phyloP scores from a whole-genome alignment of 495 filamentous ascomycete species.

The Cercophora scortea region DNA sequence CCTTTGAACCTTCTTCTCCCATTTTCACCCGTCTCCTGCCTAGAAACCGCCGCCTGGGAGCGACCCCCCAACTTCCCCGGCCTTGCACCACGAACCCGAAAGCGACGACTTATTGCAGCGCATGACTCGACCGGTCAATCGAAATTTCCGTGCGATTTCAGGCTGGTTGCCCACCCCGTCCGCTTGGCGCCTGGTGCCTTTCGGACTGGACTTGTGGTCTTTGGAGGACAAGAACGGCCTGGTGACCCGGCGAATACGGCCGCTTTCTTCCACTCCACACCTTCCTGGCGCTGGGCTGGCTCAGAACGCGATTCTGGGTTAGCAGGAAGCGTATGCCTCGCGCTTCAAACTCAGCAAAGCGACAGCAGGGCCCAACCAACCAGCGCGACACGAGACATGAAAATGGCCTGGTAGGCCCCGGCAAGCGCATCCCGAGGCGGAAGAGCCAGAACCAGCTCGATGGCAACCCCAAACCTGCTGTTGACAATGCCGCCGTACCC shows the following conservation, averaged over 20 bases:
- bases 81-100: background rate
- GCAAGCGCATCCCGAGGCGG: constrained; percentile 61
- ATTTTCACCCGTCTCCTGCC: background rate
- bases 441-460: constrained; percentile 42
- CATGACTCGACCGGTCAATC: constrained; percentile 1
- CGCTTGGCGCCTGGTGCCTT: background rate
- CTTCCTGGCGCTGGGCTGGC: constrained; percentile 28
- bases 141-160: too few species aligned
- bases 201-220: background rate
- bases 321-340: constrained; percentile 63
- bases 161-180: too few species aligned
- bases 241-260: background rate
- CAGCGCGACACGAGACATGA: constrained; percentile 76
- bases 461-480: constrained; percentile 16
- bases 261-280: constrained; percentile 1
- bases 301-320: constrained; percentile 46
- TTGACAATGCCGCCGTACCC: constrained; percentile 25
- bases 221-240: background rate
- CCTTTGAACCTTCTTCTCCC: constrained; percentile 10
- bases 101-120: background rate
- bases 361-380: constrained; percentile 56
- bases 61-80: background rate
- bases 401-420: constrained; percentile 77
- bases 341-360: constrained; percentile 56
- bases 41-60: background rate